Base-by-base conservation (phyloP, 2,329 filamentous ascomycete genomes). In the Pseudopyricularia javanii region DNA sequence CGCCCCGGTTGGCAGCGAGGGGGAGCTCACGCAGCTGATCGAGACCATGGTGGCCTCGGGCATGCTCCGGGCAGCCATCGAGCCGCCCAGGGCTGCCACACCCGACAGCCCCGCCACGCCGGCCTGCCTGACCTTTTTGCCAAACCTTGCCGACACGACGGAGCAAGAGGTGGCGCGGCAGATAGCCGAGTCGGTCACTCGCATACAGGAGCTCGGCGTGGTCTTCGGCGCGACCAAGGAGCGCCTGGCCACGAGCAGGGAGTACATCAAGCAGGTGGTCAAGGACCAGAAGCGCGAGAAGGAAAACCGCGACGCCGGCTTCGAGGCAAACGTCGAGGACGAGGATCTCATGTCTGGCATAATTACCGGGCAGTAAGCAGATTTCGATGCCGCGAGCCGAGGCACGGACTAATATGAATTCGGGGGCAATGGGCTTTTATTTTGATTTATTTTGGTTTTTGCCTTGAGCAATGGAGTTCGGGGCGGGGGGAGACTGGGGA, bases 311-410 rank as follows among this genome's bases (percentile, higher is more conserved):
- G 53, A 51, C 4, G 30, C 34, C 28, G 45, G 66, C 40, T 78
- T 77, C 54, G 71, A 76, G 26, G 28, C 35, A 15, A 62, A 67
- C 12, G 67, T 72, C 50, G 77, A 80, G 53, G 78, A 82, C n/a
- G 79, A 82, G 61, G 79, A 82, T 56, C 62, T 82, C 24, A 82
- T 82, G 79, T 73, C 71, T 12, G 77, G 71, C 15, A 53, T 68
- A 3, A 49, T 63, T 32, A 7, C 49, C 15, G 40, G 40, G 40
- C 22, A 45, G 40, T 45, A 45, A 24, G 40, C 15, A 24, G 24
- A 20, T 45, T 45, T 28, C 15, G 22, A 12, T 24, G 15, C 24
- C 17, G 20, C 22, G 17, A 45, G 24, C 22, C 15, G 40, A 24
- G 40, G 40, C 40, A 45, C 7, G 40, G 7, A 45, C 20, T 45